Evolutionary conservation across 2,329 filamentous ascomycete genomes (phyloP).

Genomic region (Penicillium polonicum): DNA sequence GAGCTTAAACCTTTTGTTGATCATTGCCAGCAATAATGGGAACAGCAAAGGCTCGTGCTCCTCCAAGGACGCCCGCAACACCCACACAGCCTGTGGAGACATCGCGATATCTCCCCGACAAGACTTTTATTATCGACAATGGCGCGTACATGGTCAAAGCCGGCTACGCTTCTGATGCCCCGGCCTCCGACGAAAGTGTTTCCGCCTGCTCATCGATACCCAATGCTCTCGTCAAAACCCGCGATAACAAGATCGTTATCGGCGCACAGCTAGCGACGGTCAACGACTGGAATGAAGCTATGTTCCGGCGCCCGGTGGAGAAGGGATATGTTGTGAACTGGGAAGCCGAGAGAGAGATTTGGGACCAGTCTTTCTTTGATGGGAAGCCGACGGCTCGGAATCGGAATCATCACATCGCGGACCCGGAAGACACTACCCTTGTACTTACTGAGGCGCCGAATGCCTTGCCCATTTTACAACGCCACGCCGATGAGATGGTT

Average conservation of each 20-base stretch:
- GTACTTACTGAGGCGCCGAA: constrained; percentile 85
- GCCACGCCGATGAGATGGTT: constrained; percentile 91
- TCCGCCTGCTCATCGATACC: constrained; percentile 67
- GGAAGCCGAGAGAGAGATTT: constrained; percentile 93
- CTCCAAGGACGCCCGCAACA: constrained; percentile 52
- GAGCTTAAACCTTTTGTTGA: constrained; percentile 1
- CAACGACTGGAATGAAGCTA: constrained; percentile 83
- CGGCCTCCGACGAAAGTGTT: constrained; percentile 38
- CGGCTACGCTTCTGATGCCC: constrained; percentile 61
- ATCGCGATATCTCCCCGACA: constrained; percentile 51
- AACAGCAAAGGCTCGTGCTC: constrained; percentile 36
- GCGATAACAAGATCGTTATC: constrained; percentile 75
- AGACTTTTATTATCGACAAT: constrained; percentile 88
- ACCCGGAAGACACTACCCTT: constrained; percentile 78
- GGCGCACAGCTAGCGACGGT: constrained; percentile 73
- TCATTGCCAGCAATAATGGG: constrained; percentile 26
- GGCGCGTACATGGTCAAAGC: constrained; percentile 90
- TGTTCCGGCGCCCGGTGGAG: constrained; percentile 85
- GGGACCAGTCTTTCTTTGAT: constrained; percentile 85
- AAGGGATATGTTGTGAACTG: constrained; percentile 95
- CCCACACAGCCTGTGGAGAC: constrained; percentile 41
- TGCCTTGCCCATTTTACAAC: constrained; percentile 74
- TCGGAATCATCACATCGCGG: constrained; percentile 42
- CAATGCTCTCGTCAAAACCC: constrained; percentile 84
- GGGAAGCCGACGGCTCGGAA: constrained; percentile 58